Conservation (phyloP, 768 basidiomycete species). For the Tylopilus felleus region DNA sequence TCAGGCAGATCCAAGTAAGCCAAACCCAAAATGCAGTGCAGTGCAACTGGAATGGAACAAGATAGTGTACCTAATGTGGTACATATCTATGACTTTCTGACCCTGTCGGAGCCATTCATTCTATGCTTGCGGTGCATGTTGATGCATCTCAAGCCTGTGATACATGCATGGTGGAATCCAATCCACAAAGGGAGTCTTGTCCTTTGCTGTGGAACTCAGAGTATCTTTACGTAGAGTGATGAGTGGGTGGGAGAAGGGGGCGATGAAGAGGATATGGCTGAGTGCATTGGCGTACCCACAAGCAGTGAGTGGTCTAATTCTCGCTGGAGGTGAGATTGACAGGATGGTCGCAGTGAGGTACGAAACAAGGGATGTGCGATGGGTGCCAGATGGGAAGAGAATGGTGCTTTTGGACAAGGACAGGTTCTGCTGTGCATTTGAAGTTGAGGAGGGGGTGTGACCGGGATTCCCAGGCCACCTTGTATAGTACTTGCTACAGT, state of each 20-base stretch:
- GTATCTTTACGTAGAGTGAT: slow-evolving; percentile 79
- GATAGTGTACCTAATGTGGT: slow-evolving; percentile 60
- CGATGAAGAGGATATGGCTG: slow-evolving; percentile 74
- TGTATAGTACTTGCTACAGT: neutral
- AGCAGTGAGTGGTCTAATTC: slow-evolving; percentile 46
- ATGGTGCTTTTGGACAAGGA: slow-evolving; percentile 72
- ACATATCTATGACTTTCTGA: slow-evolving; percentile 72
- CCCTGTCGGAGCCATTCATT: slow-evolving; percentile 50
- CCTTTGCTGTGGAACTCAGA: slow-evolving; percentile 62
- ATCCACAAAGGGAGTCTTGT: slow-evolving; percentile 69
- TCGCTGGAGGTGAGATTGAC: neutral
- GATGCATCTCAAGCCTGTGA: slow-evolving; percentile 59
- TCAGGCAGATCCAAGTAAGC: slow-evolving; percentile 56
- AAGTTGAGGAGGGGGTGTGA: slow-evolving; percentile 49
- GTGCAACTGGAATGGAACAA: slow-evolving; percentile 80
- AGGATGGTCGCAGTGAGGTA: slow-evolving; percentile 53
- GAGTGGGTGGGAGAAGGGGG: slow-evolving; percentile 66
- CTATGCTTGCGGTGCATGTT: slow-evolving; percentile 67
- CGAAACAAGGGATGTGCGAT: slow-evolving; percentile 62
- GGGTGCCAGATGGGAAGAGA: slow-evolving; percentile 87
- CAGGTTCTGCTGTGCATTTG: slow-evolving; percentile 83
- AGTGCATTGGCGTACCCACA: slow-evolving; percentile 85
- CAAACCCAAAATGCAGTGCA: slow-evolving; percentile 63
- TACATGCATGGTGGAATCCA: slow-evolving; percentile 79
- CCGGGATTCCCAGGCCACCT: neutral